These are phyloP conservation scores for Serendipita vermifera DNA, from an alignment of 768 basidiomycete genomes.

Conservation along the genomic window DNA sequence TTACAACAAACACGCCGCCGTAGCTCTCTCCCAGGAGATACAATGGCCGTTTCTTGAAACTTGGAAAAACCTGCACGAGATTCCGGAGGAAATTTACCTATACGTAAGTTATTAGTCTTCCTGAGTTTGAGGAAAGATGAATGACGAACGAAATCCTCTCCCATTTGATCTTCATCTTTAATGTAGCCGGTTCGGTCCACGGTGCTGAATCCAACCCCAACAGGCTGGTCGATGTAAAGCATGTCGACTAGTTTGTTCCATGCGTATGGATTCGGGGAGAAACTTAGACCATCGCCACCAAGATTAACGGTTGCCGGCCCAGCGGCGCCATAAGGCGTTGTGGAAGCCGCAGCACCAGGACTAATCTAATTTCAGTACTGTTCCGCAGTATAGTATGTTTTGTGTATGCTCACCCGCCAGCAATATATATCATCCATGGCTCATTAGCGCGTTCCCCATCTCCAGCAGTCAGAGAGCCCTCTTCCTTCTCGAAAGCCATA, in stretches of 20 bases:
- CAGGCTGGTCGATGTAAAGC: constrained; percentile 6
- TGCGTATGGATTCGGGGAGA: neutral
- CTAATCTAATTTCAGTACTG: neutral
- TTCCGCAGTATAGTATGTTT: neutral
- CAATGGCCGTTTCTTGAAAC: constrained; percentile 50
- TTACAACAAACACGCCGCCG: constrained; percentile 55
- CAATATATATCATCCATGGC: neutral
- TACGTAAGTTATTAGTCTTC: neutral
- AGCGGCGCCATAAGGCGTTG: neutral
- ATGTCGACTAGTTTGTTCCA: constrained; percentile 3
- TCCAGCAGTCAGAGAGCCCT: neutral
- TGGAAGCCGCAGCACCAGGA: neutral
- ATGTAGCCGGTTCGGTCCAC: constrained; percentile 47
- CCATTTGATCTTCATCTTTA: constrained; percentile 61
- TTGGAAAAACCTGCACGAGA: constrained; percentile 62
- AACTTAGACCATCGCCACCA: neutral
- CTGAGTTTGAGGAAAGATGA: neutral
- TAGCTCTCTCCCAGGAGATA: constrained; percentile 63
- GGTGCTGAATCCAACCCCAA: constrained; percentile 47
- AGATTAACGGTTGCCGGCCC: neutral
- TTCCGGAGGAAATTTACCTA: constrained; percentile 63
- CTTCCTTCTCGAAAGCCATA: neutral
- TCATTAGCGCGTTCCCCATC: neutral
- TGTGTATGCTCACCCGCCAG: neutral
- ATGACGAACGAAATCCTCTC: constrained; percentile 33